These are phyloP conservation scores for Rhypophila decipiens DNA, from an alignment of 495 filamentous ascomycete genomes.

Conservation along the genomic window DNA sequence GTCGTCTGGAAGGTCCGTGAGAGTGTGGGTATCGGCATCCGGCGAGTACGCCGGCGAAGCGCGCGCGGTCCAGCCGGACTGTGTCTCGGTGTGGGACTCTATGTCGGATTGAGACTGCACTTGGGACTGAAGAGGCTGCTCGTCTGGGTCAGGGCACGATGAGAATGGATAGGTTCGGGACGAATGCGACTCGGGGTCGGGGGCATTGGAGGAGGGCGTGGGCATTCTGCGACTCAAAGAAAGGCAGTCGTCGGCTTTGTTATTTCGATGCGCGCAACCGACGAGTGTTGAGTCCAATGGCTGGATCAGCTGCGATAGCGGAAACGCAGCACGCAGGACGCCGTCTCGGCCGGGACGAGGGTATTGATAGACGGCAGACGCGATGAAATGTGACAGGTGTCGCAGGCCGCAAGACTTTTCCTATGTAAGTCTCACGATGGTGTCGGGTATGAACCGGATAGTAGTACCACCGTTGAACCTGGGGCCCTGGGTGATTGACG, in stretches of 20 bases:
- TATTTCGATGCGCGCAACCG: not conserved
- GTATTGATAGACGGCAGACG: not conserved
- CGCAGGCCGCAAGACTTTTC: no score
- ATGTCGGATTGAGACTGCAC: slow-evolving; percentile 5
- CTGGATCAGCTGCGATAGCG: not conserved
- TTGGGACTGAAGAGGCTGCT: slow-evolving; percentile 7
- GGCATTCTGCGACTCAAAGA: slow-evolving; percentile 34
- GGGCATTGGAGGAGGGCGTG: slow-evolving; percentile 41
- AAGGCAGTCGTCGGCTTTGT: not conserved
- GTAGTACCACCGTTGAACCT: not conserved
- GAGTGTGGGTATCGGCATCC: slow-evolving; percentile 7
- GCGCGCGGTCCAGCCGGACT: slow-evolving; percentile 18
- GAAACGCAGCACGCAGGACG: not conserved
- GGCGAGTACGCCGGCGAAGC: slow-evolving; percentile 6
- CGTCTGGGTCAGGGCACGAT: slow-evolving; percentile 40
- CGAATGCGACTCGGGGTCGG: slow-evolving; percentile 24
- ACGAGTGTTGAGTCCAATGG: not conserved
- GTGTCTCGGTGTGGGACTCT: slow-evolving; percentile 7
- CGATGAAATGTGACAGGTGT: not conserved
- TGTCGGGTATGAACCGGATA: not conserved
- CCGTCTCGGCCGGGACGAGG: not conserved
- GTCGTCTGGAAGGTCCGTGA: slow-evolving; percentile 20
- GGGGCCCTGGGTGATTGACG: not conserved
- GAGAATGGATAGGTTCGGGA: slow-evolving; percentile 34
- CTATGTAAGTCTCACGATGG: no score